Evolutionary conservation across 2,329 filamentous ascomycete species (phyloP), one percentile per base, ranked within the genome.

Genomic region (Domatiomyces globalis): DNA sequence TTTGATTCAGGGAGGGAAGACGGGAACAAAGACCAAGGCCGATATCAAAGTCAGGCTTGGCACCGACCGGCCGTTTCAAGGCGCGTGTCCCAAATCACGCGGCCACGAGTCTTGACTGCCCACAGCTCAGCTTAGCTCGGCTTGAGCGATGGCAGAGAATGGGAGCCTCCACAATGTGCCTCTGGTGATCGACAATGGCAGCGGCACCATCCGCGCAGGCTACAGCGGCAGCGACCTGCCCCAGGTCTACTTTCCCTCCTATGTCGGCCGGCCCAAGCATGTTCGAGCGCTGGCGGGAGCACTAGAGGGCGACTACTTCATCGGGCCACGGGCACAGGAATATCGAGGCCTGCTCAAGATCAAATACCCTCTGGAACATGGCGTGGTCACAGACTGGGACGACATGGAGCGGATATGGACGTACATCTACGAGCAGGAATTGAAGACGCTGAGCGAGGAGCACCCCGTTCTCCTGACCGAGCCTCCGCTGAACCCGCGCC

Each of bases 401-500:
- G 92, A 98, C 66, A 98, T 98, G 92, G 92, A 98, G 74, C 83
- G 87, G 72, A 98, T 98, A 71, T 98, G 92, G 92, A 86, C 94
- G 63, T 92, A 94, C 65, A 88, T 98, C 49, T 98, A 96, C 67
- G 86, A 86, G 52, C 90, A 95, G 65, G 92, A 94, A 58, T 69
- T 98, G 63, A 96, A 95, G 74, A 95, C 90, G 48, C 76, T 95
- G 65, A 95, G 89, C 69, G 92, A 98, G 77, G 92, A 98, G 83
- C 92, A 98, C 69, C 92, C 92, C 45, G 90, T 98, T 55, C 81
- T 98, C 49, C 77, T 98, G 63, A 98, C 92, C 55, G 92, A 98
- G 70, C 87, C 92, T 48, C 92, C 92, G 43, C 75, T 98, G 59
- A 98, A 98, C 69, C 92, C 92, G 33, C 83, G 89, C 68, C 84